phyloP scores from a whole-genome alignment of 164 flowering plant genomes.

The Litsea cubeba region DNA sequence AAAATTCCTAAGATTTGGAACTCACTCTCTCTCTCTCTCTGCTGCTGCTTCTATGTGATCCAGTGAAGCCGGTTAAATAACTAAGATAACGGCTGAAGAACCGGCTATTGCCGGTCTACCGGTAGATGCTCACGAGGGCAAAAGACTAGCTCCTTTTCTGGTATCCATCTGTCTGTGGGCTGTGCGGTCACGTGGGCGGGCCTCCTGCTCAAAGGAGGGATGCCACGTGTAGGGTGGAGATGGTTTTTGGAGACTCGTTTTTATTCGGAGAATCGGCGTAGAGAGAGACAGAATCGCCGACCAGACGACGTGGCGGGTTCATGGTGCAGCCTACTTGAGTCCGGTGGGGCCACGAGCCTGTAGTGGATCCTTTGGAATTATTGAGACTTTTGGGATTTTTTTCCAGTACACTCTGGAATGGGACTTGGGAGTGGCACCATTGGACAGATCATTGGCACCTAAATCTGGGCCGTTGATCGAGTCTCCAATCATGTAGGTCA shows the following conservation, averaged over 20 bases:
- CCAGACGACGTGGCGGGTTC: background rate
- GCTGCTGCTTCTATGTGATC: background rate
- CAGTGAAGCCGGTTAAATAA: conserved; percentile 7
- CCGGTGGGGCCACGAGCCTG: background rate
- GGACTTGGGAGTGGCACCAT: no score
- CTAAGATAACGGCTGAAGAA: conserved; percentile 14
- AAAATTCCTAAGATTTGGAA: background rate
- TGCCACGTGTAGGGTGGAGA: conserved; percentile 10
- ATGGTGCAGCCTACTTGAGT: background rate
- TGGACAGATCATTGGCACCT: no score
- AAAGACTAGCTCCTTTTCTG: background rate
- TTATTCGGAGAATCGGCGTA: background rate
- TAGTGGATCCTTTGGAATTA: no score
- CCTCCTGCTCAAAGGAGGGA: conserved; percentile 4
- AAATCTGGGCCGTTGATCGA: no score
- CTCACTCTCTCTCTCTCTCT: background rate
- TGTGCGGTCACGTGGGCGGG: conserved; percentile 11
- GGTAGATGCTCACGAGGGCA: conserved; percentile 2
- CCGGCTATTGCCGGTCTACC: conserved; percentile 29
- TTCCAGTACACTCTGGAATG: no score
- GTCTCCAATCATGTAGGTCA: no score
- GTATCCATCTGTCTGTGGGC: background rate
- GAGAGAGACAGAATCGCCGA: background rate
- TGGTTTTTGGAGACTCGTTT: no score
- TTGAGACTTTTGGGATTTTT: no score